Evolutionary conservation across 2,329 filamentous ascomycete genomes (phyloP).

Genomic region (Aspergillus uvarum): DNA sequence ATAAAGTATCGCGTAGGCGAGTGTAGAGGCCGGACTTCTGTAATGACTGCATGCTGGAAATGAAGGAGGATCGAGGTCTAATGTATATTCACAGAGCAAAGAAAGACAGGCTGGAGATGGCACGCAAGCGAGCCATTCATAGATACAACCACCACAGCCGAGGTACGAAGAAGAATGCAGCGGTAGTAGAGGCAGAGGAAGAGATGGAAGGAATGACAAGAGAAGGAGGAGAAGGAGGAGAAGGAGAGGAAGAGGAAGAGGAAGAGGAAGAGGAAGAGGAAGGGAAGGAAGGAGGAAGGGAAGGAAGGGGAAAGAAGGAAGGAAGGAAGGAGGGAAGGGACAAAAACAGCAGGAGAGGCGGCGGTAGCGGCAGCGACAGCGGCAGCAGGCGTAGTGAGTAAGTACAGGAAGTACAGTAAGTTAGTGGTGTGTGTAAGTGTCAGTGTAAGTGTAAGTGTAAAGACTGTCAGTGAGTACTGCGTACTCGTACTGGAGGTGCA

Average conservation of each 20-base stretch:
- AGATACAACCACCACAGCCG: background rate
- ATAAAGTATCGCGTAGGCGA: constrained; percentile 22
- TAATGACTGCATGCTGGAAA: constrained; percentile 11
- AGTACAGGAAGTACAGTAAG: background rate
- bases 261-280: background rate
- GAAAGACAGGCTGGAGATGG: background rate
- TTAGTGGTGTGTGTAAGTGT: no score
- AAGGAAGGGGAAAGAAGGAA: background rate
- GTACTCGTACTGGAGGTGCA: no score
- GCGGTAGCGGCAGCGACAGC: background rate
- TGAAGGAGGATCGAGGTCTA: background rate
- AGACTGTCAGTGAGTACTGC: no score
- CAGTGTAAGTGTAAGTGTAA: no score
- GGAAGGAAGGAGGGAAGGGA: background rate
- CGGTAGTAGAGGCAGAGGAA: background rate
- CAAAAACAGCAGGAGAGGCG: background rate
- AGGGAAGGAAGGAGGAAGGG: background rate
- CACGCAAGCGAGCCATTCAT: background rate
- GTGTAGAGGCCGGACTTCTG: constrained; percentile 21
- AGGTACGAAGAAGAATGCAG: constrained; percentile 4
- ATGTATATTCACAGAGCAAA: background rate
- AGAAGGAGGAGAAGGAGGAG: background rate
- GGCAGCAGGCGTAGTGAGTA: constrained; percentile 2
- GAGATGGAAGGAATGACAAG: constrained; percentile 1
- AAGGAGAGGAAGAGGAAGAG: constrained; percentile 1